phyloP scores from a whole-genome alignment of 2,329 filamentous ascomycete genomes.

The Hyphodiscus sp. region DNA sequence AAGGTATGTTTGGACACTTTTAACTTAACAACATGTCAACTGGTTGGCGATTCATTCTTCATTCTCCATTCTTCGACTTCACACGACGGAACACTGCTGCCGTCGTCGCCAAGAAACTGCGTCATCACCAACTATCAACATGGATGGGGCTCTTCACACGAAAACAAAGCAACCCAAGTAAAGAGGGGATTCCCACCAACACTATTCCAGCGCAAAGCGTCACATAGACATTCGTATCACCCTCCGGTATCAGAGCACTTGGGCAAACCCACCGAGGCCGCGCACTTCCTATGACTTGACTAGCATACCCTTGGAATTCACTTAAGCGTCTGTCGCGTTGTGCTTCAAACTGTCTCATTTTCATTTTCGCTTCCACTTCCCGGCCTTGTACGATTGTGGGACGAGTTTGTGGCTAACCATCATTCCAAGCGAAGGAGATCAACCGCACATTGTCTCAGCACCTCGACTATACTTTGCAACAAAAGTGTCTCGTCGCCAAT shows the following conservation, averaged over 20 bases:
- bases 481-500: neutral
- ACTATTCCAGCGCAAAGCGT: neutral
- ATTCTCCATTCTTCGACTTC: no score
- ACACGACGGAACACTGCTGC: no score
- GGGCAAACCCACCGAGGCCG: neutral
- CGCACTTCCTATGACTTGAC: neutral
- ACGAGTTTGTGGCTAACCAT: constrained; percentile 21
- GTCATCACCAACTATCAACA: neutral
- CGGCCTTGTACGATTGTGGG: constrained; percentile 10
- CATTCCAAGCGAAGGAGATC: constrained; percentile 24
- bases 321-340: constrained; percentile 25
- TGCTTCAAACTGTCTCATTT: constrained; percentile 25
- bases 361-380: constrained; percentile 17
- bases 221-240: neutral
- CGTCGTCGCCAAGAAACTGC: neutral
- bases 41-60: no score
- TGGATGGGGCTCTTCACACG: no score
- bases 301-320: neutral
- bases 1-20: no score
- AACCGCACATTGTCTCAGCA: constrained; percentile 21
- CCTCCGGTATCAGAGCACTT: neutral
- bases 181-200: neutral
- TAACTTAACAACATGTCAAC: no score
- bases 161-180: neutral
- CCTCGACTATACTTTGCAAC: constrained; percentile 14